Evolutionary conservation across 805 yeast species (phyloP), one percentile per base, ranked within the genome.

Genomic region (Candida mattraensis): DNA sequence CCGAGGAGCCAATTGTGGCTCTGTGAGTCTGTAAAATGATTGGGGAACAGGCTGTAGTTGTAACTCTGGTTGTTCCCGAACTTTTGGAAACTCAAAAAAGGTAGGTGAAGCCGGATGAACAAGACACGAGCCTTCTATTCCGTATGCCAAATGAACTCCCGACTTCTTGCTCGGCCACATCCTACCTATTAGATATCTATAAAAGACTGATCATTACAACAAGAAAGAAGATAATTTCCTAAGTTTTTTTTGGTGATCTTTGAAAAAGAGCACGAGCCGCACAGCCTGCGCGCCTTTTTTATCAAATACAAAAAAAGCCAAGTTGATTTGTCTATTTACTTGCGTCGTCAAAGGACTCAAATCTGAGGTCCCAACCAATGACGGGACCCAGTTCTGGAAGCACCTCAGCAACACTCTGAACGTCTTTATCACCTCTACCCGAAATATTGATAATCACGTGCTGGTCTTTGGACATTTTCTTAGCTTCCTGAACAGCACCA

Each of bases 391-490:
- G 69, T 46, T 67, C 76, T 30, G 99, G 99, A 58, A 93, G 73
- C 35, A 82, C 78, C 63, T 93, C 96, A 30, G 99, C 99, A 36
- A 93, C 97, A 61, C 89, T 86, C 66, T 88, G 96, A 24, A 93
- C 99, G 63, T 93, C 99, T 70, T 93, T 93, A 63, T 93, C 99
- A 67, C 99, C 99, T 74, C 99, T 86, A 54, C 99, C 99, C 34
- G 96, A 87, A 39, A 93, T 76, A 61, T 88, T 88, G 57, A 93
- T 83, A 42, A 93, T 82, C 40, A 93, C 69, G 58, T 87, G 79
- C 66, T 88, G 74, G 48, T 84, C 96, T 47, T 80, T 74, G 16
- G 74, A 58, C 83, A 93, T 72, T 12, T 80, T 82, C 69, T 87
- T 80, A 19, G 99, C 99, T 32, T 86, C 72, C 64, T 88, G 77